These are phyloP conservation scores for Leccinum griseonigrum DNA, from an alignment of 1,284 basidiomycete genomes.

Conservation along the genomic window DNA sequence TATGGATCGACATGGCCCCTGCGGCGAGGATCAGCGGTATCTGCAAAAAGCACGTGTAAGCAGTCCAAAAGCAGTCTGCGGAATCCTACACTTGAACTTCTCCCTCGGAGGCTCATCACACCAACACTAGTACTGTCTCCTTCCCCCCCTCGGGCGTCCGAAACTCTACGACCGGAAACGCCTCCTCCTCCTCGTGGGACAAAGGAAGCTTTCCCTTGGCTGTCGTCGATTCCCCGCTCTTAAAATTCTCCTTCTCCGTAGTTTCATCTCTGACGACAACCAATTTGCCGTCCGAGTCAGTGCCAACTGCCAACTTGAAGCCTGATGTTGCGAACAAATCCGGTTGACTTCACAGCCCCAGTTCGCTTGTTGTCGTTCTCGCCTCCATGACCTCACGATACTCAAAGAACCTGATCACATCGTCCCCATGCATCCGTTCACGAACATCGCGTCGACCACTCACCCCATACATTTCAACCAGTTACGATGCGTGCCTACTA, in stretches of 20 bases:
- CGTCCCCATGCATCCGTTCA: slow-evolving; percentile 72
- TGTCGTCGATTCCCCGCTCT: background rate
- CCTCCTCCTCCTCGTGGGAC: slow-evolving; percentile 29
- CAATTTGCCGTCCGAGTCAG: slow-evolving; percentile 6
- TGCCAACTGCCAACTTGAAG: background rate
- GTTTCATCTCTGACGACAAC: background rate
- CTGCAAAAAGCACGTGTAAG: no score
- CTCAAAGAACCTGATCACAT: slow-evolving; percentile 53
- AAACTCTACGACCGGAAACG: slow-evolving; percentile 66
- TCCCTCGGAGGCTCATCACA: no score
- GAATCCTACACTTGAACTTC: no score
- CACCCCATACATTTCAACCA: background rate
- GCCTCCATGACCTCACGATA: slow-evolving; percentile 21
- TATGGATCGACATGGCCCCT: slow-evolving; percentile 82
- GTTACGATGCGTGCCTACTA: slow-evolving; percentile 73
- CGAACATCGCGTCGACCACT: slow-evolving; percentile 57
- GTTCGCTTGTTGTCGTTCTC: slow-evolving; percentile 22
- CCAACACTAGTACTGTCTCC: slow-evolving; percentile 19
- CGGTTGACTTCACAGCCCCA: slow-evolving; percentile 17
- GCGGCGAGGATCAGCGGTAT: slow-evolving; percentile 57
- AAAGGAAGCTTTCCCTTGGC: slow-evolving; percentile 1
- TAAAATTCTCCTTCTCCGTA: slow-evolving; percentile 22
- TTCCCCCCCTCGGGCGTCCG: slow-evolving; percentile 47
- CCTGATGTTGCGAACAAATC: slow-evolving; percentile 26
- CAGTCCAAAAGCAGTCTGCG: no score